Evolutionary conservation across 139 green algal species (phyloP), one percentile per base, ranked within the genome.

Genomic region (Chlorella vulgaris): DNA sequence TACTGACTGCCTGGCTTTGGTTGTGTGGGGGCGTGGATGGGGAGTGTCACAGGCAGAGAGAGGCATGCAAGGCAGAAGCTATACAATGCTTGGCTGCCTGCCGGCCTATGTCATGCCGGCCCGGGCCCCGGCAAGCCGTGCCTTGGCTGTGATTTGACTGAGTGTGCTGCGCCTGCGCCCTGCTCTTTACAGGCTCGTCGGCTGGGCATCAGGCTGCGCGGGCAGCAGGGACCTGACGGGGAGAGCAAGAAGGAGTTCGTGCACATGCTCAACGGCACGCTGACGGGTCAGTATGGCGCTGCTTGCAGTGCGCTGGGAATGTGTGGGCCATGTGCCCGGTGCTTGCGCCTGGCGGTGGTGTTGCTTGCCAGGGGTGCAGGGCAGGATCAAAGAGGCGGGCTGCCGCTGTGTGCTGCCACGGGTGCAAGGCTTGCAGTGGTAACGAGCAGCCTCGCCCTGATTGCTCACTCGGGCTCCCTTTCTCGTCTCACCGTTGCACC

Each of bases 251-350:
- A 97, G 83, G 86, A 93, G 31, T 98, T 95, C 76, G 95, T 98
- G 76, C 97, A 99, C 93, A 95, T 99, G 92, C 91, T 99, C 58
- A 99, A 99, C 90, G 90, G 76, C 74, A 99, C 97, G 42, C 87
- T 99, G 36, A 43, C 58, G 26, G 74, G 55, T 80, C 53, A n/a
- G 55, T 0, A 7, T 2, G 33, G 2, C 4, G 7, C 63, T 50
- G 63, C 65, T 67, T 13, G 15, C 24, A 33, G 15, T 67, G 58
- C 58, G n/a, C n/a, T n/a, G n/a, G n/a, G n/a, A n/a, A n/a, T n/a
- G n/a, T n/a, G n/a, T n/a, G n/a, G n/a, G n/a, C n/a, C n/a, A n/a
- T n/a, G n/a, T n/a, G n/a, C n/a, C n/a, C n/a, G n/a, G n/a, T n/a
- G n/a, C n/a, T n/a, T n/a, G n/a, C n/a, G n/a, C n/a, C n/a, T n/a